phyloP scores from a whole-genome alignment of 257 asterid genomes.

The Asclepias syriaca region DNA sequence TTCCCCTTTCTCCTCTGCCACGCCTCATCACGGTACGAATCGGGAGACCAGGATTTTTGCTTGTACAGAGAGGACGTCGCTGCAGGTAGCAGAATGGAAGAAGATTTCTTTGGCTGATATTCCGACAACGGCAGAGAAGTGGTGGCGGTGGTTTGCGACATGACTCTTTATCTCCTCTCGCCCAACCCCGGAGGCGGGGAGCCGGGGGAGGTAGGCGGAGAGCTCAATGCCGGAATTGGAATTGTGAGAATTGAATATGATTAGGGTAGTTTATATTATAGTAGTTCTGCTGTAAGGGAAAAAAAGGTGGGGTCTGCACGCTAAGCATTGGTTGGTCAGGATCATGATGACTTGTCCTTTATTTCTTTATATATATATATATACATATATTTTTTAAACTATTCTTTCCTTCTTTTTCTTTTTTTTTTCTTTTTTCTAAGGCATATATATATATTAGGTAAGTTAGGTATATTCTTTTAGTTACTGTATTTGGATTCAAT shows the following conservation, averaged over 20 bases:
- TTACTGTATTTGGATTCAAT: too few species aligned
- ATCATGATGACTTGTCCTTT: conserved; percentile 28
- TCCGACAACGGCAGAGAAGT: background rate
- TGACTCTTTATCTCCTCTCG: conserved; percentile 12
- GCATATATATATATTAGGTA: too few species aligned
- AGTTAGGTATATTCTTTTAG: too few species aligned
- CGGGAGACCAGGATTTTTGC: conserved; percentile 72
- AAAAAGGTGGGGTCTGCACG: conserved; percentile 30
- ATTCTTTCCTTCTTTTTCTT: background rate
- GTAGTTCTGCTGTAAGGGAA: background rate
- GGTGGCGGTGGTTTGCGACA: conserved; percentile 18
- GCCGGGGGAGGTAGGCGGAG: conserved; percentile 22
- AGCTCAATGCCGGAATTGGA: conserved; percentile 21
- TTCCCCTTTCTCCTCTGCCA: conserved; percentile 58
- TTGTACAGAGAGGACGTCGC: conserved; percentile 34
- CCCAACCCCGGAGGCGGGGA: conserved; percentile 60
- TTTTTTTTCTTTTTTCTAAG: too few species aligned
- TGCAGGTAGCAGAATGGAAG: background rate
- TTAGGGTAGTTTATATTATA: conserved; percentile 1
- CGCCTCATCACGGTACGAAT: conserved; percentile 56
- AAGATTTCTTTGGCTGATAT: background rate
- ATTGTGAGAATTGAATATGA: conserved; percentile 1
- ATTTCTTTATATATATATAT: background rate
- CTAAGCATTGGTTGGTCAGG: conserved; percentile 26
- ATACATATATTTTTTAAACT: background rate